These are phyloP conservation scores for Cenococcum geophilum DNA, from an alignment of 495 filamentous ascomycete species.

Conservation along the genomic window DNA sequence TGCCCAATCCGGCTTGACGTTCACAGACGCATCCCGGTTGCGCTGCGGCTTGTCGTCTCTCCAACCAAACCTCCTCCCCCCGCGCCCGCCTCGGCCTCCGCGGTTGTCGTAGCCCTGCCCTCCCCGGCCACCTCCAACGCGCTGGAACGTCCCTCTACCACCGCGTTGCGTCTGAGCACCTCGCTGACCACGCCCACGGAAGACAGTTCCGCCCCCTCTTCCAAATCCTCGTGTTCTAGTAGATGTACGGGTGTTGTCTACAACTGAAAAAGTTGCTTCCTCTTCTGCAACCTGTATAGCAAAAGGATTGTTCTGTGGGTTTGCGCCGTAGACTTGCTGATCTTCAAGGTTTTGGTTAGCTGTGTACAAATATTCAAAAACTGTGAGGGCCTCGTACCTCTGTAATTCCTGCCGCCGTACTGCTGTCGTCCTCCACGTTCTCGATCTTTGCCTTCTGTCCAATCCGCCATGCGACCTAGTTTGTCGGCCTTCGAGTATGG, in stretches of 20 bases:
- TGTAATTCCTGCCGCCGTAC: slow-evolving; percentile 86
- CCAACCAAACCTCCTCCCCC: slow-evolving; percentile 90
- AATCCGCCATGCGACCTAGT: slow-evolving; percentile 97
- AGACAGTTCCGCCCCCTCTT: slow-evolving; percentile 74
- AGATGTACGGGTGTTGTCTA: slow-evolving; percentile 83
- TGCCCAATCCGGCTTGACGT: slow-evolving; percentile 89
- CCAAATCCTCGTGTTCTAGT: slow-evolving; percentile 78
- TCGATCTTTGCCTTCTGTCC: slow-evolving; percentile 92
- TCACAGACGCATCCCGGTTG: slow-evolving; percentile 89
- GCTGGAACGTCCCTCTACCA: slow-evolving; percentile 46
- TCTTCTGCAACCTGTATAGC: slow-evolving; percentile 86
- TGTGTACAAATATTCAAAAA: neutral
- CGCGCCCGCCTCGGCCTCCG: slow-evolving; percentile 56
- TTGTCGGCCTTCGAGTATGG: slow-evolving; percentile 99
- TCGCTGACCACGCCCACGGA: slow-evolving; percentile 76
- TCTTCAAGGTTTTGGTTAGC: slow-evolving; percentile 48
- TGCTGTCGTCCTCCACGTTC: slow-evolving; percentile 72
- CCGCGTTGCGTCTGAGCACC: slow-evolving; percentile 47
- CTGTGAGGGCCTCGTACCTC: slow-evolving; percentile 53
- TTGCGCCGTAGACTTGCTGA: slow-evolving; percentile 94
- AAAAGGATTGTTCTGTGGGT: slow-evolving; percentile 71
- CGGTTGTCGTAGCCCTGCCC: slow-evolving; percentile 57
- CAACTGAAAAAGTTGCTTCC: slow-evolving; percentile 94
- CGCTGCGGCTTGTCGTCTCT: slow-evolving; percentile 98
- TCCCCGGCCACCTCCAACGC: slow-evolving; percentile 52